Conservation (phyloP, 1,284 basidiomycete genomes). For the Microbotryum intermedium region DNA sequence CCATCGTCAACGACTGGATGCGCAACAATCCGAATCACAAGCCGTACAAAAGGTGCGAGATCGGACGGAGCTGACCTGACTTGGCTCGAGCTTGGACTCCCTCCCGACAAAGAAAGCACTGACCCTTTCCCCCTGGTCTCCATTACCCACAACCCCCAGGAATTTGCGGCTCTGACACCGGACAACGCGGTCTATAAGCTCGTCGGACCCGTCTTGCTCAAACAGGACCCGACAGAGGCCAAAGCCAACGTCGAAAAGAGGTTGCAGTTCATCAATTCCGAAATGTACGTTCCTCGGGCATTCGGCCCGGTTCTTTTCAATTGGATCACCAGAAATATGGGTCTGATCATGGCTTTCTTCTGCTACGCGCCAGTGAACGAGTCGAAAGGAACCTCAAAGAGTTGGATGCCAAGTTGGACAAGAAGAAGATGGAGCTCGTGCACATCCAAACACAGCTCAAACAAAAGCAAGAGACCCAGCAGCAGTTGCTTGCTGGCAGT, state of each 20-base stretch:
- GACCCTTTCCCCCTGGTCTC: neutral
- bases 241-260: constrained; percentile 83
- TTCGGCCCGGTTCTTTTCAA: neutral
- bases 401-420: constrained; percentile 59
- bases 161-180: constrained; percentile 66
- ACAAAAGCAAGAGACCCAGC: no score
- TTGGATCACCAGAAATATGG: neutral
- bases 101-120: neutral
- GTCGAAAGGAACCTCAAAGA: constrained; percentile 73
- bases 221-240: constrained; percentile 82
- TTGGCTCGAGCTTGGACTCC: neutral
- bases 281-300: constrained; percentile 80
- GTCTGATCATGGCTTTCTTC: neutral
- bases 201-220: constrained; percentile 80
- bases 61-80: neutral
- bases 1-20: constrained; percentile 69
- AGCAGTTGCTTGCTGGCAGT: no score
- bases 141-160: constrained; percentile 53
- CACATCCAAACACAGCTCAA: no score
- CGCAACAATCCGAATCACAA: constrained; percentile 86
- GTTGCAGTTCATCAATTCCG: constrained; percentile 77
- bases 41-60: constrained; percentile 69
- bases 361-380: constrained; percentile 52
- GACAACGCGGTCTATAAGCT: constrained; percentile 85
- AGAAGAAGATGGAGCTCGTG: constrained; percentile 65